Evolutionary conservation across 176 grass and related monocot species (phyloP).

Genomic region (Tuctoria greenei): DNA sequence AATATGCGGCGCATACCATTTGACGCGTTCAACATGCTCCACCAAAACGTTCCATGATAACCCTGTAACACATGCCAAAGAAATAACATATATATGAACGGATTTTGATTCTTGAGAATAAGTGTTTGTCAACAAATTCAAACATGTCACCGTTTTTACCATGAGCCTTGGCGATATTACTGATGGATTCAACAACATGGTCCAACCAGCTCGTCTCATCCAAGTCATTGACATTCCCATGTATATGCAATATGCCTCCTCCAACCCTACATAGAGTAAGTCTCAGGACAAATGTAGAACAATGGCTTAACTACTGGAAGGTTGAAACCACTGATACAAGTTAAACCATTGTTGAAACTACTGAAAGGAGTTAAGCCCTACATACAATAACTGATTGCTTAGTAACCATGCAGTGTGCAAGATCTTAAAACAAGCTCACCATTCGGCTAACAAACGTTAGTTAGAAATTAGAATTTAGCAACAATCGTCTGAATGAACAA

Average conservation of each 20-base stretch:
- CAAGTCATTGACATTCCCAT: constrained; percentile 78
- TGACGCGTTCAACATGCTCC: constrained; percentile 70
- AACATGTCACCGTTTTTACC: constrained; percentile 37
- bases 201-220: constrained; percentile 69
- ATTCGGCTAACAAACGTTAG: neutral
- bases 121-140: constrained; percentile 2
- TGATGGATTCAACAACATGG: constrained; percentile 63
- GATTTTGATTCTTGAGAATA: neutral
- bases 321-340: neutral
- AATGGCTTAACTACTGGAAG: neutral
- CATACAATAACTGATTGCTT: neutral
- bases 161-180: constrained; percentile 47
- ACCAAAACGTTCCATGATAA: constrained; percentile 59
- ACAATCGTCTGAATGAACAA: too few species aligned
- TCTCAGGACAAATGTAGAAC: neutral
- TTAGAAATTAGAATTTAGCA: too few species aligned
- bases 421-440: neutral
- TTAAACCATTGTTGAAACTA: too few species aligned
- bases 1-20: constrained; percentile 90
- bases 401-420: neutral
- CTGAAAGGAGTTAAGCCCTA: neutral
- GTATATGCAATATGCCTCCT: constrained; percentile 80
- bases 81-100: neutral
- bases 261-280: constrained; percentile 40
- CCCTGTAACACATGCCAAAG: constrained; percentile 38